These are phyloP conservation scores for Lenzites betulinus DNA, from an alignment of 768 basidiomycete species.

Conservation along the genomic window DNA sequence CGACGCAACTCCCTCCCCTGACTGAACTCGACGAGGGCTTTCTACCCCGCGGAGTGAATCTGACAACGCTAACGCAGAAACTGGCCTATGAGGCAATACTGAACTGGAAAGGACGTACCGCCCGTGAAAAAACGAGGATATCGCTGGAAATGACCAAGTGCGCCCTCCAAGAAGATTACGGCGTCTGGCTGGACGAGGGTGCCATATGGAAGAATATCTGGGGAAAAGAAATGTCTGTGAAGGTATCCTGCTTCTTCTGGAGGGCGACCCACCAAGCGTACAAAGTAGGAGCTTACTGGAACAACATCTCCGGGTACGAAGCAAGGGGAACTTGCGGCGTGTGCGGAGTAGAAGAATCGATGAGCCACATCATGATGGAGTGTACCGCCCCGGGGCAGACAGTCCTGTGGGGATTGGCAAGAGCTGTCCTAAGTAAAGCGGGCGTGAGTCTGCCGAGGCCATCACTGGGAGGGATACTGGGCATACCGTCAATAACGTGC, in stretches of 20 bases:
- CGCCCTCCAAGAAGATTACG: not conserved
- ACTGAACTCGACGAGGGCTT: not conserved
- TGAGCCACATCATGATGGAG: not conserved
- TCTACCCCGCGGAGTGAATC: not conserved
- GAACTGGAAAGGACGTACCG: too few relatives aligned
- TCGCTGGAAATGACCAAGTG: not conserved
- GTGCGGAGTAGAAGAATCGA: not conserved
- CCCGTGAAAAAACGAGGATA: too few relatives aligned
- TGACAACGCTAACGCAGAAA: not conserved
- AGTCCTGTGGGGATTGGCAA: not conserved
- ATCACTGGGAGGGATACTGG: too few relatives aligned
- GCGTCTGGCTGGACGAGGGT: not conserved
- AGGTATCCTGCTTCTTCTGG: not conserved
- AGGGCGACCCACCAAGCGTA: not conserved
- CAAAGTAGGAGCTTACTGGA: not conserved
- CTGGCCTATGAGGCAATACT: not conserved
- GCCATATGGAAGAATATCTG: not conserved
- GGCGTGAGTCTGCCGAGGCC: too few relatives aligned
- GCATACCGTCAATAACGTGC: too few relatives aligned
- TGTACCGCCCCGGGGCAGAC: not conserved
- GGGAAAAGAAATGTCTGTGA: not conserved
- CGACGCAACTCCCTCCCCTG: not conserved
- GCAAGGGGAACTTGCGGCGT: not conserved
- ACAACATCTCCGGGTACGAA: not conserved
- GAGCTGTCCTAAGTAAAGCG: too few relatives aligned